Evolutionary conservation across 768 basidiomycete species (phyloP), one percentile per base, ranked within the genome.

Genomic region (Leucocoprinus birnbaumii): DNA sequence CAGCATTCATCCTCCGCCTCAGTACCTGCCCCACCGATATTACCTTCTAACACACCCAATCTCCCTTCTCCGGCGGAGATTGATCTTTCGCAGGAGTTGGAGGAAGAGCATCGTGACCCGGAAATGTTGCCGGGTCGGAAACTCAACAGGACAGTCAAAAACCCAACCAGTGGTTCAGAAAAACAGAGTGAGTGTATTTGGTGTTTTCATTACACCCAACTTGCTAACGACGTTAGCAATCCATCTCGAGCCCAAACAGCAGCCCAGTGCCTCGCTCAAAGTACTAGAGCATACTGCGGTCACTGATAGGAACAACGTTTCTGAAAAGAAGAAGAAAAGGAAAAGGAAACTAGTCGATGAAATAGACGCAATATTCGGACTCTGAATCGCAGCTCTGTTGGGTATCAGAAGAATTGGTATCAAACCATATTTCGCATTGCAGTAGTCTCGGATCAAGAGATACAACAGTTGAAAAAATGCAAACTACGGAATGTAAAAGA

Each of bases 341-440:
- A 59, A 73, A 68, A 58, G 79, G 72, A 63, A 68, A 56, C 67
- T 65, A 41, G 70, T 61, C 51, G 78, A 88, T 59, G 86, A 86
- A 62, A 88, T 88, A 35, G 86, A 88, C 59, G 79, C 78, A n/a
- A 87, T 88, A 19, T 87, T 87, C 64, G 80, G 78, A 0, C 73
- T 68, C 52, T 72, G 56, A 34, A 53, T 41, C 27, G 7, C 58
- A 45, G 11, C 52, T 59, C 48, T 42, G 57, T 56, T 48, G 57
- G 52, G 34, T 60, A 35, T 45, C 47, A 42, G 59, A 59, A 31
- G 11, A 57, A 51, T 56, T 63, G 54, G 48, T 51, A 52, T 51
- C 48, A 60, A 61, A 58, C 52, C 47, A 58, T 55, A 34, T 44
- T 38, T 51, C 27, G 50, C 27, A 52, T 38, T 48, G 26, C 21